Evolutionary conservation across 345 rosid species (phyloP).

Genomic region (Eucalyptus shirleyi): DNA sequence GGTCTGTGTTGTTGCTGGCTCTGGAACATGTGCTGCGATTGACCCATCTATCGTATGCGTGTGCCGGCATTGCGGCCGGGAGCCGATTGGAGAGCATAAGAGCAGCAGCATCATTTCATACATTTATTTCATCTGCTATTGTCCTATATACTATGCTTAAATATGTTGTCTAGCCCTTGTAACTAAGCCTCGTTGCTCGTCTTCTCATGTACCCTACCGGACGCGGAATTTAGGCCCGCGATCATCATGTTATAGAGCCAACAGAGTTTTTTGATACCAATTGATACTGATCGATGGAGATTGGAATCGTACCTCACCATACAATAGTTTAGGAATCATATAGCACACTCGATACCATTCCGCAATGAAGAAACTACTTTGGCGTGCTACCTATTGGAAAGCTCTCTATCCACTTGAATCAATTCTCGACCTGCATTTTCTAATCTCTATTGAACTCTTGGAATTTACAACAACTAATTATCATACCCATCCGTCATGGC

Average conservation of each 20-base stretch:
- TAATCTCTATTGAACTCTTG: background rate
- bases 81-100: background rate
- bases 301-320: background rate
- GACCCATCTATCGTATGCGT: background rate
- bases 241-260: background rate
- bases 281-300: background rate
- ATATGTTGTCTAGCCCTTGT: background rate
- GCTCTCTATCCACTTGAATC: background rate
- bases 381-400: rapidly evolving
- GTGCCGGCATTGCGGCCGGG: background rate
- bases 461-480: background rate
- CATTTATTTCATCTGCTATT: background rate
- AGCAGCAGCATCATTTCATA: background rate
- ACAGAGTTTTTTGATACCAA: background rate
- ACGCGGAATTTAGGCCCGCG: background rate
- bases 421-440: background rate
- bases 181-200: background rate
- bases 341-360: background rate
- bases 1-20: background rate
- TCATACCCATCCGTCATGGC: background rate
- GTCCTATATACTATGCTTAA: background rate
- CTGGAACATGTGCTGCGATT: background rate
- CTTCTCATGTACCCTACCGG: background rate
- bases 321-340: background rate
- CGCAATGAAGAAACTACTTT: background rate